Base-by-base conservation (phyloP, 116 monocot species). In the Zostera marina region DNA sequence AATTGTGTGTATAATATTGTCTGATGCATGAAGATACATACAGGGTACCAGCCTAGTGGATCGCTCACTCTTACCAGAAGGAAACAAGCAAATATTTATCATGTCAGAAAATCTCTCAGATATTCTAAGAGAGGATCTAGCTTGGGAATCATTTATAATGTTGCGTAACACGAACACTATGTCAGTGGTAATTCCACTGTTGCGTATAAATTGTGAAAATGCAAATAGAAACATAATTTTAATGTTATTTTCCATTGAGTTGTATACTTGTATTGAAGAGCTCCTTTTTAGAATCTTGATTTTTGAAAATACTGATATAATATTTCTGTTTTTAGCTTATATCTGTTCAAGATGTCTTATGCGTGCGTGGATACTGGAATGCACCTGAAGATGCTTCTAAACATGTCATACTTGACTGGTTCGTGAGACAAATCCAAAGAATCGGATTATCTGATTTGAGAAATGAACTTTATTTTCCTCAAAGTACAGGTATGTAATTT, bases 121-220 rank as follows among this genome's bases (percentile, higher is more conserved):
- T 48, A 47, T 9, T 26, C 51, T 70, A 13, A 81, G 63, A 62
- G 84, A 84, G 67, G 88, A 93, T 71, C 65, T 88, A 19, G 88
- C 93, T 16, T 93, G 93, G 93, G 79, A 53, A 47, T 81, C 93
- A 45, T 93, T 84, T 70, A 77, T 77, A 55, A 65, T 93, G 43
- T 73, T 93, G 66, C 88, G 79, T 8, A 93, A 88, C 68, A 93
- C 93, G 24, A 88, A 88, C 79, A 73, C 84, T 39, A 79, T 84
- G 71, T 81, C 88, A 70, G 84, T 93, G 84, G 93, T 88, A 88
- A 45, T 65, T 62, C 43, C 32, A 22, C 1, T 47, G 20, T 15
- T 17, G 16, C 58, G 9, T 41, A 58, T 7, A 39, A 41, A 58
- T 32, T 32, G 0, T 32, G 32, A 32, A 32, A 32, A 32, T 32